A percentile compares a stretch with the other conserved stretches of the same genome.
Conservation (phyloP, 306 rosid species). For the Crotalaria pallida region DNA sequence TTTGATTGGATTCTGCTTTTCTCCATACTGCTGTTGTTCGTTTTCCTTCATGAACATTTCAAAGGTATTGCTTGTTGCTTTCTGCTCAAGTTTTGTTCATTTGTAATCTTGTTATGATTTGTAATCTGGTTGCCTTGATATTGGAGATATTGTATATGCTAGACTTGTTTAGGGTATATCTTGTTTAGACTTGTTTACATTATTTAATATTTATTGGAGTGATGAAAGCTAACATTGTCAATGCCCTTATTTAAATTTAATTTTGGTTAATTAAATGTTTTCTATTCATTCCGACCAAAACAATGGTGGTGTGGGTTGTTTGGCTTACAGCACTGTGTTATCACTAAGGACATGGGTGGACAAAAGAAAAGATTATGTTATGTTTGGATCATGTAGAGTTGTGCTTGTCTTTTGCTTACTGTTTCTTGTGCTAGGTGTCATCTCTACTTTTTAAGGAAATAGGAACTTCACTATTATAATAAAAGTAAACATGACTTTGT, state of each 20-base stretch:
- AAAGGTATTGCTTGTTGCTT: constrained; percentile 46
- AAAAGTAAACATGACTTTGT: neutral
- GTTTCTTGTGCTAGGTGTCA: neutral
- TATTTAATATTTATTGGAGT: too few species aligned
- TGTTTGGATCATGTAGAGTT: neutral
- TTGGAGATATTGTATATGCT: too few species aligned
- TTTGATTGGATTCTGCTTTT: constrained; percentile 86
- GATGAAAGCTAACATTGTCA: too few species aligned
- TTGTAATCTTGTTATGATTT: neutral
- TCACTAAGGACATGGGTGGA: neutral
- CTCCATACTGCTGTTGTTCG: constrained; percentile 60
- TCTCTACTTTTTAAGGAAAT: neutral
- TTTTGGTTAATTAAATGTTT: constrained; percentile 1
- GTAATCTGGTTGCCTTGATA: neutral
- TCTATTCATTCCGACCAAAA: neutral
- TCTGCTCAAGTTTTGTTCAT: neutral
- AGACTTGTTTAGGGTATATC: too few species aligned
- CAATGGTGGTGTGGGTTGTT: neutral
- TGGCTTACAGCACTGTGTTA: neutral
- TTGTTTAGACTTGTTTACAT: neutral
- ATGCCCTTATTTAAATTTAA: neutral
- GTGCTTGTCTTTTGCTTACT: neutral
- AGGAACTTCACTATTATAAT: neutral
- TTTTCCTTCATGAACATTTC: constrained; percentile 86
- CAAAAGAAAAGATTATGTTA: neutral